Percentiles rank a stretch among this genome's conserved stretches.
phyloP scores from a whole-genome alignment of 352 stramenopile species.

The Pythium phragmitis region DNA sequence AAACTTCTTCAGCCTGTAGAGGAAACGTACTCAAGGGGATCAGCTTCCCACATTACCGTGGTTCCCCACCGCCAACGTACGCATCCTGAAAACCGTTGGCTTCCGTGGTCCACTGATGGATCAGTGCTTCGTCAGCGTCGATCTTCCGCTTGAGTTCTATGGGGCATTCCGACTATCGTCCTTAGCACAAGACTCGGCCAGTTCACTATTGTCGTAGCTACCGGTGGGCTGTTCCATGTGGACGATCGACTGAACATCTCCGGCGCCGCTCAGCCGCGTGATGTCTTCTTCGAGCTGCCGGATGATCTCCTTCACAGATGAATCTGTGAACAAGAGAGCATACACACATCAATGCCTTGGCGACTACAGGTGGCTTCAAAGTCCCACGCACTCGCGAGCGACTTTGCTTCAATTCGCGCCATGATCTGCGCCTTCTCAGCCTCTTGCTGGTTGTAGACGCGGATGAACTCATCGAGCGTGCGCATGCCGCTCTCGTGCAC shows the following conservation, averaged over 20 bases:
- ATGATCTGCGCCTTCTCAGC: constrained; percentile 49
- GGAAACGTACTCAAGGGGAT: not conserved
- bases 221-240: constrained; percentile 46
- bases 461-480: constrained; percentile 66
- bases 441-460: constrained; percentile 63
- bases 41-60: not conserved
- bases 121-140: constrained; percentile 45
- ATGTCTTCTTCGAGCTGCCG: constrained; percentile 57
- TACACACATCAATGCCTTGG: not conserved
- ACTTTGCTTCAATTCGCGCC: constrained; percentile 50
- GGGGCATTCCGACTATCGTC: not conserved
- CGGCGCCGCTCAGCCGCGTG: constrained; percentile 42
- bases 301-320: constrained; percentile 44
- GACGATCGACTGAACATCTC: constrained; percentile 37
- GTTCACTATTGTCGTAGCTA: constrained; percentile 9
- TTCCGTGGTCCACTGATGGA: constrained; percentile 47
- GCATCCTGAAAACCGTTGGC: constrained; percentile 48
- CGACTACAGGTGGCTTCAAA: not conserved
- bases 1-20: constrained; percentile 41
- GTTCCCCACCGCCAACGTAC: constrained; percentile 22
- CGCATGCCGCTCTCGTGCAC: constrained; percentile 46
- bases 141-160: constrained; percentile 53
- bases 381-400: constrained; percentile 36
- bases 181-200: not conserved
- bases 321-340: constrained; percentile 30